Evolutionary conservation across 1,284 basidiomycete species (phyloP), one percentile per base, ranked within the genome.

Genomic region (Athelia sp.): DNA sequence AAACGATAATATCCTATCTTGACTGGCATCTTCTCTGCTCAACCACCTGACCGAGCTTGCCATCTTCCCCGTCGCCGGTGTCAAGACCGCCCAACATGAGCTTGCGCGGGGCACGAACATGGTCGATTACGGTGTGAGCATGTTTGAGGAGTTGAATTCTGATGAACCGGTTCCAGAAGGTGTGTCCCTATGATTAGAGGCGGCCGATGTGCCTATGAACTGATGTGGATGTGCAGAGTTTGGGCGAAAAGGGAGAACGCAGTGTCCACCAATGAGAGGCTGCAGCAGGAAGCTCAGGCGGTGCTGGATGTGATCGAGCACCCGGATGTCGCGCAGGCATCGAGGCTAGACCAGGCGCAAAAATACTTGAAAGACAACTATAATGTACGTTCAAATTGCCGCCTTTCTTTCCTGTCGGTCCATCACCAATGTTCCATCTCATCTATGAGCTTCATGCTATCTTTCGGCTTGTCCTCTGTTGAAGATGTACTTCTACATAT

Each of bases 231-330:
- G 8, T 36, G 9, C 60, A 93, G 93, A 95, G 68, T 93, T 95
- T 63, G 78, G 29, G 76, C 76, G 53, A 87, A 93, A 65, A 81
- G 90, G 52, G 81, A 89, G 64, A 86, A 81, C 54, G 89, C 90
- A 2, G 84, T 95, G 32, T 84, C 84, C 42, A 90, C 86, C 45
- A 89, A 93, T 61, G 88, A 95, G 62, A 75, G 79, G 48, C 76
- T 98, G 35, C 84, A 92, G 61, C 83, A 88, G 55, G 91, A 96
- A 62, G 94, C 94, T 0, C 91, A 94, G 64, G 87, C 87, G 17
- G 93, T 98, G 34, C 76, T 98, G 56, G 89, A 95, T 64, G 93
- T 98, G 52, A 98, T 99, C 62, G 90, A 96, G 69, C 95, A 96
- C 61, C 94, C 95, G 2, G 93, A 95, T 56, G 95, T 98, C 31